Base-by-base conservation (phyloP, 1,284 basidiomycete genomes). In the Neolentinus lepideus region DNA sequence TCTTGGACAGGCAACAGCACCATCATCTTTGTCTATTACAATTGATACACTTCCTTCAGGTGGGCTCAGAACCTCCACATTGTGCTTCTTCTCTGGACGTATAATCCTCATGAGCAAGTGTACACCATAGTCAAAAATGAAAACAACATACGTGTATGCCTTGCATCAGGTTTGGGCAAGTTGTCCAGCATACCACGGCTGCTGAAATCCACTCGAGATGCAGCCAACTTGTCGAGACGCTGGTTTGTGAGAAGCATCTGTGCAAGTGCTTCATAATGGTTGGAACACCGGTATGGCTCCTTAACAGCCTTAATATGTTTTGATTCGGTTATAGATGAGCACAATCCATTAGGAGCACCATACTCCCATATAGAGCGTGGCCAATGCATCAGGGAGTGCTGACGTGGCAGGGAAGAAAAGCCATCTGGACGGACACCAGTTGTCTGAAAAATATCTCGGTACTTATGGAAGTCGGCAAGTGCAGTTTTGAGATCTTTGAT, bases 381-480 rank as follows among this genome's bases (percentile, higher is more conserved):
- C 21, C 57, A 58, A 26, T 58, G 56, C 6, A 26, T 22, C 0
- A 64, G 51, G 21, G 54, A 52, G 38, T 66, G 63, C 19, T 66
- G 56, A 22, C 63, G 60, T n/a, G 62, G 65, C 10, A 67, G 57
- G 16, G 60, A 55, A n/a, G n/a, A n/a, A n/a, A n/a, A n/a, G n/a
- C n/a, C n/a, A n/a, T 51, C 25, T 27, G 47, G 22, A 19, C 38
- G 46, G 21, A 59, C 45, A 38, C 56, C 54, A 6, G 16, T n/a
- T 9, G 8, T 21, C 47, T 24, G 6, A 24, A 50, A 50, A 24
- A 24, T n/a, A 3, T 3, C 21, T 31, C 35, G 27, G 51, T 31
- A 50, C 16, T 25, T 22, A 25, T 50, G 47, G n/a, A 50, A 50
- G 8, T 21, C 4, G 6, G 6, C 47, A 3, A 50, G 16, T 6